Evolutionary conservation across 106 monocot genomes (phyloP), one percentile per base, ranked within the genome.

Genomic region (Iris macrosiphon): DNA sequence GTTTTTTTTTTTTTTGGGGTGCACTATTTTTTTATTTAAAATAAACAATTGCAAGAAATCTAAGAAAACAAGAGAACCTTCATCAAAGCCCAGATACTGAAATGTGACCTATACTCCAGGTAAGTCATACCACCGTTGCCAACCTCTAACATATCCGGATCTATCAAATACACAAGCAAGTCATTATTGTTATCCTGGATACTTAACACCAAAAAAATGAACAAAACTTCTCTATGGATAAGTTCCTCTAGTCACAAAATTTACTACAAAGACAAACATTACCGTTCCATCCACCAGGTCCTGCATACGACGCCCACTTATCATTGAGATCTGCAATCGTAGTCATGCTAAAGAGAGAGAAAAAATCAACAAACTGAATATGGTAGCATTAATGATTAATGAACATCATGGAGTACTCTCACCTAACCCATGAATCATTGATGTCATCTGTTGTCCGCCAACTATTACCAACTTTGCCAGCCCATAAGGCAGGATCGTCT

Each of bases 261-360:
- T 32, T 16, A 55, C 4, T 45, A 39, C 2, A 16, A 12, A 58
- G 4, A 14, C 32, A 14, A n/a, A 58, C 2, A 43, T 11, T 78
- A 98, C 96, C 96, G 68, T 98, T 98, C 96, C 96, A 98, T 72
- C 96, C 96, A 66, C 96, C 96, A 55, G 96, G 96, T 16, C 90
- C 90, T 10, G 96, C 96, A 90, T 87, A 98, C 47, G 96, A 90
- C 49, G 96, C 96, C 96, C 96, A 98, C 61, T 90, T 87, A 62
- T 98, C 70, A 78, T 98, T 98, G 45, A 75, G 44, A 61, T 98
- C 90, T 55, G 90, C 90, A 70, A 83, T 86, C 2, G 82, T 52
- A 20, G 90, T 98, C 96, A 98, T 90, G 61, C 96, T 96, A 59
- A 45, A 65, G 3, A 24, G n/a, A 42, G 4, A n/a, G 24, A 14